Base-by-base conservation (phyloP, 768 basidiomycete species). In the Tricholoma furcatifolium region DNA sequence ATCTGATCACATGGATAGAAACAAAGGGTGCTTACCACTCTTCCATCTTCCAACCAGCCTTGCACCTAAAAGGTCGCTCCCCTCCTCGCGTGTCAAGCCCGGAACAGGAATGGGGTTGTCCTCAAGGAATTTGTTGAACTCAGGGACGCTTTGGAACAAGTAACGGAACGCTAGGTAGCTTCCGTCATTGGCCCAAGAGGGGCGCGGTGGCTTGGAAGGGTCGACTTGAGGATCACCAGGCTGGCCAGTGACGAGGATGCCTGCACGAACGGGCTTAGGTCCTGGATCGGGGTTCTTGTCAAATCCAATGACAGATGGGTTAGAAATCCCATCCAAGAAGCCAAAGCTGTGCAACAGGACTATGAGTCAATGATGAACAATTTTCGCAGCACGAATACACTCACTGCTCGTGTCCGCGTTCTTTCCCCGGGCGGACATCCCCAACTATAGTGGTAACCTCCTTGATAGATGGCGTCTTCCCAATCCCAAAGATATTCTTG, bases 11-110 rank as follows among this genome's bases (percentile, higher is more conserved):
- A 34, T 27, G 7, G 8, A 21, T 17, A 24, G 20, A 23, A 5
- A 32, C 6, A 39, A 43, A 15, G 34, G 43, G 20, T 3, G 60
- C 72, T 38, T 60, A 76, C 78, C 77, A 43, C 77, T 79, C 72
- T 78, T 80, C 80, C 79, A 82, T 17, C 81, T 68, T 11, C 81
- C 81, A 20, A 81, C 68, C 55, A 82, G 66, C 47, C 80, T 70
- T 15, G 80, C 80, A 36, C 79, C 80, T 15, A 77, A 67, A n/a
- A 81, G 68, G 17, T 75, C 78, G 38, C 73, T 73, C 15, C 79
- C 77, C 52, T 79, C 64, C 46, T 71, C 58, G 7, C 54, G 53
- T 1, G 68, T 68, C 43, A 80, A 59, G 1, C 70, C 72, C 15
- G 67, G 66, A 43, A 67, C 51, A 15, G 59, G 55, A 24, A 79